A percentile compares a stretch with the other conserved stretches of the same genome.
phyloP scores from a whole-genome alignment of 176 grass and related monocot species.

The Zizania latifolia region DNA sequence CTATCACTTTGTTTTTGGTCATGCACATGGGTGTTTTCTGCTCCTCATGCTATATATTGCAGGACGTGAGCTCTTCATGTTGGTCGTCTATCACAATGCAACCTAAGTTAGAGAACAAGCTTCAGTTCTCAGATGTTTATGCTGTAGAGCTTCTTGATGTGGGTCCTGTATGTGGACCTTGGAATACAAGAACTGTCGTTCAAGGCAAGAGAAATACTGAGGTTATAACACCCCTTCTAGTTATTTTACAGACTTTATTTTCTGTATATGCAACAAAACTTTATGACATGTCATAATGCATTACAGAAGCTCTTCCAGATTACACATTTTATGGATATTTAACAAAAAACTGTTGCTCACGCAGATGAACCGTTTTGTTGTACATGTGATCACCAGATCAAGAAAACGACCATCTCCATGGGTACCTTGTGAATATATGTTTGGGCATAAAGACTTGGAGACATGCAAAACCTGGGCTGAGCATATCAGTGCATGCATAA shows the following conservation, averaged over 20 bases:
- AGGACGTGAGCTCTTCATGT: conserved; percentile 48
- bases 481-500: conserved; percentile 37
- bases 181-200: conserved; percentile 34
- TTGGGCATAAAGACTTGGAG: conserved; percentile 59
- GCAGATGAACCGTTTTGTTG: conserved; percentile 73
- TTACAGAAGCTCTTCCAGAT: neutral
- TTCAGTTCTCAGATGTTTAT: conserved; percentile 74
- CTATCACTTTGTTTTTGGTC: neutral
- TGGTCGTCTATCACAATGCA: conserved; percentile 41
- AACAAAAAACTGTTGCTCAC: conserved; percentile 31
- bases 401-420: conserved; percentile 47
- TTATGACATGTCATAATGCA: conserved; percentile 1
- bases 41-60: conserved; percentile 12
- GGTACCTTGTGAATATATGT: conserved; percentile 73
- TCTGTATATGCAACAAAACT: neutral
- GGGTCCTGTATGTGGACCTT: conserved; percentile 50
- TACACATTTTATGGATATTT: neutral
- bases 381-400: conserved; percentile 46
- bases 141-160: conserved; percentile 63
- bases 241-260: conserved; percentile 32
- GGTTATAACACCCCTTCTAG: conserved; percentile 49
- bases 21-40: neutral
- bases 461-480: conserved; percentile 71
- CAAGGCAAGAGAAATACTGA: conserved; percentile 40
- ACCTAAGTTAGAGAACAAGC: conserved; percentile 41